Evolutionary conservation across 306 rosid genomes (phyloP), one percentile per base, ranked within the genome.

Genomic region (Vicia sativa): DNA sequence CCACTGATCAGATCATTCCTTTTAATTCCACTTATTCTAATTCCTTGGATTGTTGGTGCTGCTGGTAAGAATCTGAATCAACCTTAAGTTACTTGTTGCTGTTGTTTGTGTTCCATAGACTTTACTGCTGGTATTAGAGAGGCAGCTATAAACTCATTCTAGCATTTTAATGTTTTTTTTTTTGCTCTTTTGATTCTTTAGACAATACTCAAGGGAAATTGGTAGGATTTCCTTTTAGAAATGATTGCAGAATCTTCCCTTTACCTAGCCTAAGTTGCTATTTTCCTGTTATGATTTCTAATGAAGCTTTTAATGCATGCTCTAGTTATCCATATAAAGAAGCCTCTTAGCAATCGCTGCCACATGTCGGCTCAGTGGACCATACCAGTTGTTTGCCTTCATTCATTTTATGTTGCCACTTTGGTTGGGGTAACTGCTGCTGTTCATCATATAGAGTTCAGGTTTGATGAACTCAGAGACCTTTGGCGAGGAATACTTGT

Each of bases 401-500:
- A 93, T 78, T n/a, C 83, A 21, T 37, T 81, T 19, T 90, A 86
- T 70, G 87, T 90, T 45, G 78, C 82, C 58, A 79, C 79, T 79
- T 81, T 93, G 84, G 78, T 93, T 81, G 95, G 80, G 41, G 85
- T 85, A 74, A 83, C 97, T 3, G 77, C 83, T 74, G 90, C 96
- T 65, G 78, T 95, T 78, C 87, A 75, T 74, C 97, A 95, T 78
- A 78, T 93, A 76, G 97, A 93, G 70, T 90, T 93, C 85, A 83
- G 97, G 79, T 93, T 93, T 73, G 97, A 93, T 50, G 99, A 93
- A 76, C 89, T 90, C 65, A 90, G 77, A 79, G 96, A 93, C 74
- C 92, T 93, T 48, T 90, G 97, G 97, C 85, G 85, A 58, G 99
- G 99, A 79, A 84, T 93, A 80, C 83, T 90, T 64, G 80, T 88